phyloP scores from a whole-genome alignment of 345 rosid species.

The Angophora floribunda region DNA sequence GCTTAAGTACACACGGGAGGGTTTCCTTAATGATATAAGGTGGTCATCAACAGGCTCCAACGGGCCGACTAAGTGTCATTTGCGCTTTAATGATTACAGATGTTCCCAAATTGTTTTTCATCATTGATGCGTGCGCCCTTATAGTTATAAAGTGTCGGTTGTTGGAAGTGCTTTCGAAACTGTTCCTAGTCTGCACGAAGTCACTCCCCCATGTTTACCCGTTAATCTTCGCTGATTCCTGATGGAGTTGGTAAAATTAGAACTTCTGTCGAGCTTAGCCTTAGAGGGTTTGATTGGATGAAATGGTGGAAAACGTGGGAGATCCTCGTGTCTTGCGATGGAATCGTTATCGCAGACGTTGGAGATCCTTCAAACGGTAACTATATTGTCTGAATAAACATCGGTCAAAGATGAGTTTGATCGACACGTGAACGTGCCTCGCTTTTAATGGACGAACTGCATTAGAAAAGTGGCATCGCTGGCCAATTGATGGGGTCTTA shows the following conservation, averaged over 20 bases:
- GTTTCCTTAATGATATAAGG: not conserved
- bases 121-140: not conserved
- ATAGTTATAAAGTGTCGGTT: not conserved
- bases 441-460: not conserved
- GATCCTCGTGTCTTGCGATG: not conserved
- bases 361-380: not conserved
- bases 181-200: not conserved
- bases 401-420: not conserved
- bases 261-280: not conserved
- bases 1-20: slow-evolving; percentile 2
- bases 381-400: not conserved
- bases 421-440: not conserved
- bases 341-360: not conserved
- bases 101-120: not conserved
- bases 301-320: not conserved
- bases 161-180: not conserved
- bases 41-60: not conserved
- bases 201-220: not conserved
- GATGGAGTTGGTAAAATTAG: not conserved
- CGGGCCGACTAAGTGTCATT: not conserved
- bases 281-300: not conserved
- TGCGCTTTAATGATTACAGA: not conserved
- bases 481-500: not conserved
- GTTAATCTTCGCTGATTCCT: not conserved
- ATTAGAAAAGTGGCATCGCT: not conserved